These are phyloP conservation scores for Lumnitzera racemosa DNA, from an alignment of 345 rosid genomes.

Conservation along the genomic window DNA sequence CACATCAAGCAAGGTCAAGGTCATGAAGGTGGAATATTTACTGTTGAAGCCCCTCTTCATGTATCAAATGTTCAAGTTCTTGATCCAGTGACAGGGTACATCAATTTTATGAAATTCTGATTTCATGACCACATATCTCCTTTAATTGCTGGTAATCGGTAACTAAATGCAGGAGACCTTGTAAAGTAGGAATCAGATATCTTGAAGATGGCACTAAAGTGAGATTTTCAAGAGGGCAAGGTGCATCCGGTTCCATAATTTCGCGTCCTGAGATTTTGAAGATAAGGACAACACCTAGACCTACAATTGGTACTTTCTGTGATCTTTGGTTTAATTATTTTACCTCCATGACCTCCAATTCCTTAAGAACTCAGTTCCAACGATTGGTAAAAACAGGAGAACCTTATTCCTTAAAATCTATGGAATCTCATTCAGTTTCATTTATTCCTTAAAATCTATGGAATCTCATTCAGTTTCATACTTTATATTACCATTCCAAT, in stretches of 20 bases:
- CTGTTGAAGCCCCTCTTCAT: constrained; percentile 95
- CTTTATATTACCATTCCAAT: too few relatives aligned
- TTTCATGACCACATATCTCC: neutral
- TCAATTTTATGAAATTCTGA: neutral
- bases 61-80: constrained; percentile 91
- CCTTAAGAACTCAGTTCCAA: too few relatives aligned
- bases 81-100: constrained; percentile 89
- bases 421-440: too few relatives aligned
- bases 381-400: too few relatives aligned
- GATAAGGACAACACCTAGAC: constrained; percentile 85
- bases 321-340: constrained; percentile 2
- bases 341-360: too few relatives aligned
- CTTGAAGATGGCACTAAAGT: constrained; percentile 98
- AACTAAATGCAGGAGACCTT: constrained; percentile 55
- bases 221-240: constrained; percentile 81
- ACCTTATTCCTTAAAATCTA: too few relatives aligned
- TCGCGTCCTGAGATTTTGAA: constrained; percentile 94
- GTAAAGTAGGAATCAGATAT: constrained; percentile 74
- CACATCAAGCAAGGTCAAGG: constrained; percentile 83
- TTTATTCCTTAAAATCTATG: too few relatives aligned
- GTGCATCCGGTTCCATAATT: constrained; percentile 80
- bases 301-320: constrained; percentile 50
- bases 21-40: constrained; percentile 94
- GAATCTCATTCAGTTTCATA: too few relatives aligned
- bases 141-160: neutral